Evolutionary conservation across 129 eudicot genomes (phyloP), one percentile per base, ranked within the genome.

Genomic region (Calendula officinalis): DNA sequence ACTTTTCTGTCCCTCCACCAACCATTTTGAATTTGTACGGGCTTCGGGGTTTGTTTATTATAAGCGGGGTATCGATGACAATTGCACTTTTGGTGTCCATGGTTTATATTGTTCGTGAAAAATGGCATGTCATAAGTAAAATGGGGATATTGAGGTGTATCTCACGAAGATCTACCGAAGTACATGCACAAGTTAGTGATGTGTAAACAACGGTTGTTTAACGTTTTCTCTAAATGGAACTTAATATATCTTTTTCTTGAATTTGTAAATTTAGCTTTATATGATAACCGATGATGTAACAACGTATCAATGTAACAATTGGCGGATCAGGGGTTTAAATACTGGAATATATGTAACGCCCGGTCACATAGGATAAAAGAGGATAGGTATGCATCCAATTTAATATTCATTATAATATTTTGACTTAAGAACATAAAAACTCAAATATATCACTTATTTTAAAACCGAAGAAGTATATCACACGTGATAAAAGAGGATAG

Each of bases 11-110:
- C 10, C 40, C 39, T 46, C 13, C 77, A 41, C 49, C 45, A 15
- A 37, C 15, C 3, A 56, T 56, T 32, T 32, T 61, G 49, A 39
- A 70, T 48, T 51, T 70, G 59, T 3, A 70, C 11, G 30, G 75
- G 32, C 14, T 70, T 45, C 42, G 66, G 9, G 77, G 77, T 54
- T 48, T 72, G 10, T 62, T 62, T 54, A 30, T 62, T 53, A 53
- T 56, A 15, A 58, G 59, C 7, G 72, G 59, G 40, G 51, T 64
- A 11, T 65, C 78, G 6, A 63, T 73, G 62, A 65, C 14, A 5
- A 62, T 54, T 7, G 71, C 65, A 2, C 64, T 72, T 34, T 56
- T 63, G 6, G 57, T 56, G 34, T 63, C 56, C 5, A 6, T 52
- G 44, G 13, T 41, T 45, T 44, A 40, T 47, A 34, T 38, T 11